phyloP scores from a whole-genome alignment of 495 filamentous ascomycete genomes.

The Trypethelium eluteriae region DNA sequence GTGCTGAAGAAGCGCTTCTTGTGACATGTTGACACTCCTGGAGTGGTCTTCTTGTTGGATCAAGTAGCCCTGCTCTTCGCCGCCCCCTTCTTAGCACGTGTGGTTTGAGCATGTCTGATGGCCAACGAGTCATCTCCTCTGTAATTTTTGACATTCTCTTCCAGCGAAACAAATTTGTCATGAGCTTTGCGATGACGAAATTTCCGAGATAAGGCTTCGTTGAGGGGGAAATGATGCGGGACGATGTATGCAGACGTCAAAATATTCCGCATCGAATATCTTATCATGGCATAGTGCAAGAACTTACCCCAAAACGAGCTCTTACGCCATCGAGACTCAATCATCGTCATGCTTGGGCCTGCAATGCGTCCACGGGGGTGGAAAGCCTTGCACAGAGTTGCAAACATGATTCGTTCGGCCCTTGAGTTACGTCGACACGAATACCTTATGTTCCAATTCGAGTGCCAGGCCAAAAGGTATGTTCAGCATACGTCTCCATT shows the following conservation, averaged over 20 bases:
- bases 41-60: background rate
- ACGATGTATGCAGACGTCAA: background rate
- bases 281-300: background rate
- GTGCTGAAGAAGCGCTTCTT: background rate
- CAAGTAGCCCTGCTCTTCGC: background rate
- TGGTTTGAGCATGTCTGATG: background rate
- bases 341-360: background rate
- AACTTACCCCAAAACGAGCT: background rate
- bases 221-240: background rate
- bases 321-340: conserved; percentile 2
- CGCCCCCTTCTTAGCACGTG: background rate
- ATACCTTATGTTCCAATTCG: background rate
- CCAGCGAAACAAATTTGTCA: background rate
- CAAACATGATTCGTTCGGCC: background rate
- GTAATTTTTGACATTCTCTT: background rate
- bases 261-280: background rate
- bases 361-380: background rate
- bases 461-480: background rate
- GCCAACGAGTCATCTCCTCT: background rate
- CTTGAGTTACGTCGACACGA: background rate
- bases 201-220: background rate
- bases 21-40: background rate
- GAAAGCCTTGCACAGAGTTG: background rate
- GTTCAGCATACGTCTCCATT: background rate
- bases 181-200: background rate